Evolutionary conservation across 1,139 yeast genomes (phyloP).

Genomic region (Pichia sp.): DNA sequence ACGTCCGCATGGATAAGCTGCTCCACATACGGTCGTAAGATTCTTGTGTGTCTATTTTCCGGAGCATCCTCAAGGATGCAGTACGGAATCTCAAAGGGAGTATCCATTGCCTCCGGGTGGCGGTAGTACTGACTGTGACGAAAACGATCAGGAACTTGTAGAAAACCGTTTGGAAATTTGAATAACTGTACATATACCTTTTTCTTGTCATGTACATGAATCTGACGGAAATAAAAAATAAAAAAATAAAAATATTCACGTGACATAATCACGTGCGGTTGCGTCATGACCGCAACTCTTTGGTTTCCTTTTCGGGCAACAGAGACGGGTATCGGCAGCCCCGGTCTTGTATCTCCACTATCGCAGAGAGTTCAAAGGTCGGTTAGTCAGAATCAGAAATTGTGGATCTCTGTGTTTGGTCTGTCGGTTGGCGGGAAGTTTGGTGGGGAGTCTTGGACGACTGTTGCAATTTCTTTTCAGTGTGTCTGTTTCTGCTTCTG

Average conservation of each 20-base stretch:
- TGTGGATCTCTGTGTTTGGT: neutral
- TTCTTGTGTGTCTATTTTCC: slow-evolving; percentile 2
- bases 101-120: neutral
- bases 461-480: neutral
- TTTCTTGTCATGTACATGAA: no score
- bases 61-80: slow-evolving; percentile 7
- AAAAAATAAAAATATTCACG: no score
- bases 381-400: neutral
- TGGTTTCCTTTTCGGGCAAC: neutral
- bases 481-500: neutral
- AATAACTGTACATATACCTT: no score
- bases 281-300: slow-evolving; percentile 1
- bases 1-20: slow-evolving; percentile 3
- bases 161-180: no score
- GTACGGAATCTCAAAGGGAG: slow-evolving; percentile 12
- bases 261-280: no score
- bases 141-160: no score
- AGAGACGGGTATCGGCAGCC: neutral
- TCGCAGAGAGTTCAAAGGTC: neutral
- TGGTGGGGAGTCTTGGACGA: neutral
- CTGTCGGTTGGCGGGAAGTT: no score
- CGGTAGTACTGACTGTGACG: no score
- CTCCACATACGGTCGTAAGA: slow-evolving; percentile 11
- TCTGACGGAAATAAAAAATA: no score
- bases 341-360: neutral